These are phyloP conservation scores for Fusarium sp. DNA, from an alignment of 2,329 filamentous ascomycete species.

Conservation along the genomic window DNA sequence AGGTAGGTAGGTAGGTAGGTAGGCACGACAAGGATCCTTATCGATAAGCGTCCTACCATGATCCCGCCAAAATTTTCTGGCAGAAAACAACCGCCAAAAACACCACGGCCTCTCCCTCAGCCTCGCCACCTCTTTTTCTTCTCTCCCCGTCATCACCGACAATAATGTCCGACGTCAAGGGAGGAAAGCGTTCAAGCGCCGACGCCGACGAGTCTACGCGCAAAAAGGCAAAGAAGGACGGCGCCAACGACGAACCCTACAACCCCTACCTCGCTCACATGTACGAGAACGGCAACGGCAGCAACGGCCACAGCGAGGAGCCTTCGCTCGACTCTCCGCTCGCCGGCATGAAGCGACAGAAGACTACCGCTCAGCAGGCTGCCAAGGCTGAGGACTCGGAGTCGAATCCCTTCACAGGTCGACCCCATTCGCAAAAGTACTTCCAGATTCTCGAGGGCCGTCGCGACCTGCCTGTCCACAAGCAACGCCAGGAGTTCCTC, in stretches of 20 bases:
- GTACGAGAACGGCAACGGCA: slow-evolving; percentile 66
- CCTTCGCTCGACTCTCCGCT: slow-evolving; percentile 62
- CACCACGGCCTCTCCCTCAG: slow-evolving; percentile 35
- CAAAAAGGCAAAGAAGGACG: slow-evolving; percentile 58
- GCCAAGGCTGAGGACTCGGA: slow-evolving; percentile 80
- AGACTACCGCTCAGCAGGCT: slow-evolving; percentile 82
- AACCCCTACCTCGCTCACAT: slow-evolving; percentile 96
- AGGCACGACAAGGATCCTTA: slow-evolving; percentile 38
- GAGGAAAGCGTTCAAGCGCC: slow-evolving; percentile 58
- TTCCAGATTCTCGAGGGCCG: slow-evolving; percentile 88
- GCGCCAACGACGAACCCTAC: slow-evolving; percentile 51
- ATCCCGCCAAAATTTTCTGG: slow-evolving; percentile 48
- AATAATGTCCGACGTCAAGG: slow-evolving; percentile 55
- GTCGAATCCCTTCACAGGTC: slow-evolving; percentile 85
- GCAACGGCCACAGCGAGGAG: slow-evolving; percentile 54
- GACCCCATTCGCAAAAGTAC: slow-evolving; percentile 82
- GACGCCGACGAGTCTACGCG: slow-evolving; percentile 56
- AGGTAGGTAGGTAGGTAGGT: slow-evolving; percentile 29
- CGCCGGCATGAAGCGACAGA: slow-evolving; percentile 76
- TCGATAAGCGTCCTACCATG: slow-evolving; percentile 47
- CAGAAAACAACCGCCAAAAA: slow-evolving; percentile 37
- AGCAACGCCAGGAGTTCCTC: slow-evolving; percentile 93
- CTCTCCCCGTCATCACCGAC: slow-evolving; percentile 6
- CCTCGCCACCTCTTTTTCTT: slow-evolving; percentile 37
- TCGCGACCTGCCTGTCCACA: slow-evolving; percentile 88